Evolutionary conservation across 139 green algal genomes (phyloP).

Genomic region (Chlorella ohadii): DNA sequence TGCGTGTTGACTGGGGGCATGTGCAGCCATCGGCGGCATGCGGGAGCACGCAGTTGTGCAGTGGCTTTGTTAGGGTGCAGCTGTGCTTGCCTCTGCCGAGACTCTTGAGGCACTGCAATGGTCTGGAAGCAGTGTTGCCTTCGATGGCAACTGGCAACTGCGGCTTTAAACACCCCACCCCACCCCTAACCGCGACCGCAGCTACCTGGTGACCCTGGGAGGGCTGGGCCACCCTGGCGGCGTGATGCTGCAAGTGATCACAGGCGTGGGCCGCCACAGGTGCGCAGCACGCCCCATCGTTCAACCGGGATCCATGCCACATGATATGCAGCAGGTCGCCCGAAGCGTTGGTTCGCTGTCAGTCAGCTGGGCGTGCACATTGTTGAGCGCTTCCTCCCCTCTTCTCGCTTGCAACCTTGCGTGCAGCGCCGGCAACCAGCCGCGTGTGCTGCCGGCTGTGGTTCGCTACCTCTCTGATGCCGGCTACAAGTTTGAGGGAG

Average conservation of each 20-base stretch:
- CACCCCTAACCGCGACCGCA: conserved; percentile 16
- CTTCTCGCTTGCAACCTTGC: not conserved
- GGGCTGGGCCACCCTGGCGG: conserved; percentile 47
- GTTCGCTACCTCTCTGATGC: conserved; percentile 47
- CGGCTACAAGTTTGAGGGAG: conserved; percentile 37
- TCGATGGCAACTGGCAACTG: no score
- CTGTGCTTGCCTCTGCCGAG: no score
- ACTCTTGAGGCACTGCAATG: no score
- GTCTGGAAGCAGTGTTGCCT: no score
- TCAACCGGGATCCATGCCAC: not conserved
- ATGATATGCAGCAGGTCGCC: no score
- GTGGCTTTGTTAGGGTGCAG: no score
- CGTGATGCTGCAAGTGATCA: conserved; percentile 52
- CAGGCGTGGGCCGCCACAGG: conserved; percentile 39
- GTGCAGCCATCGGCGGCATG: not conserved
- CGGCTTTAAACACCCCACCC: no score
- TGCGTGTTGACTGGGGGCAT: not conserved
- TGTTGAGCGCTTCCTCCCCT: no score
- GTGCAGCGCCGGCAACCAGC: conserved; percentile 37
- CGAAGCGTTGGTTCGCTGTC: no score
- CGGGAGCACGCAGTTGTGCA: no score
- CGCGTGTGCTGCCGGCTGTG: conserved; percentile 52
- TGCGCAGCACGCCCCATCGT: not conserved
- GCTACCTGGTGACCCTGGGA: conserved; percentile 45
- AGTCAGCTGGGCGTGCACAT: no score